Evolutionary conservation across 352 stramenopile genomes (phyloP).

Genomic region (Phytophthora pini): DNA sequence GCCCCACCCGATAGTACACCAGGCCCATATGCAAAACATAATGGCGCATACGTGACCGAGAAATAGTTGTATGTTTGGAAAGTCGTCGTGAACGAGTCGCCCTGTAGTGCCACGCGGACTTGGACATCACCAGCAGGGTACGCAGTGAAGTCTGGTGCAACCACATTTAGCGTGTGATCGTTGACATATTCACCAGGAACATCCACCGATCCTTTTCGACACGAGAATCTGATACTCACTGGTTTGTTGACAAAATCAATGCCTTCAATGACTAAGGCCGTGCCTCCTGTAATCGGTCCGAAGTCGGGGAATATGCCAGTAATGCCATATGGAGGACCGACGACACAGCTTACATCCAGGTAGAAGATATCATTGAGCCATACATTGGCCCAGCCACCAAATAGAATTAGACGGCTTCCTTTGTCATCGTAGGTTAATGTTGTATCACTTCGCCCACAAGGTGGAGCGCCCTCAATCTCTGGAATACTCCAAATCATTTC

Average conservation of each 20-base stretch:
- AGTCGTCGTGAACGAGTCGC: slow-evolving; percentile 95
- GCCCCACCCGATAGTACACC: slow-evolving; percentile 90
- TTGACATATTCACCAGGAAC: slow-evolving; percentile 89
- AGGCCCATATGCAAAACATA: slow-evolving; percentile 94
- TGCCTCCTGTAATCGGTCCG: slow-evolving; percentile 94
- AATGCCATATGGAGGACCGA: slow-evolving; percentile 97
- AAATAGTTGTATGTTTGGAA: slow-evolving; percentile 95
- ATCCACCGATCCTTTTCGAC: slow-evolving; percentile 91
- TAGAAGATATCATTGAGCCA: slow-evolving; percentile 94
- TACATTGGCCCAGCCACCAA: slow-evolving; percentile 95
- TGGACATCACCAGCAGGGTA: slow-evolving; percentile 89
- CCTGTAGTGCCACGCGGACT: slow-evolving; percentile 91
- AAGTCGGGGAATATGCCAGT: slow-evolving; percentile 88
- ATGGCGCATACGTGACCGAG: slow-evolving; percentile 85
- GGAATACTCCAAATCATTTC: slow-evolving; percentile 90
- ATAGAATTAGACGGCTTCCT: slow-evolving; percentile 91
- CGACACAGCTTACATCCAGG: slow-evolving; percentile 94
- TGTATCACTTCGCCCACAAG: slow-evolving; percentile 91
- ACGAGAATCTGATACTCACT: slow-evolving; percentile 92
- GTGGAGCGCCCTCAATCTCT: slow-evolving; percentile 78
- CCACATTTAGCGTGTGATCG: slow-evolving; percentile 89
- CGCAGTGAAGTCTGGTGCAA: slow-evolving; percentile 91
- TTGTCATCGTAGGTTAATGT: slow-evolving; percentile 95
- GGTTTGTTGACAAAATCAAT: slow-evolving; percentile 92
- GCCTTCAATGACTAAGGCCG: slow-evolving; percentile 85